Percentiles rank a stretch among this genome's conserved stretches.
These are phyloP conservation scores for Albatrellus ellisii DNA, from an alignment of 768 basidiomycete genomes.

Conservation along the genomic window DNA sequence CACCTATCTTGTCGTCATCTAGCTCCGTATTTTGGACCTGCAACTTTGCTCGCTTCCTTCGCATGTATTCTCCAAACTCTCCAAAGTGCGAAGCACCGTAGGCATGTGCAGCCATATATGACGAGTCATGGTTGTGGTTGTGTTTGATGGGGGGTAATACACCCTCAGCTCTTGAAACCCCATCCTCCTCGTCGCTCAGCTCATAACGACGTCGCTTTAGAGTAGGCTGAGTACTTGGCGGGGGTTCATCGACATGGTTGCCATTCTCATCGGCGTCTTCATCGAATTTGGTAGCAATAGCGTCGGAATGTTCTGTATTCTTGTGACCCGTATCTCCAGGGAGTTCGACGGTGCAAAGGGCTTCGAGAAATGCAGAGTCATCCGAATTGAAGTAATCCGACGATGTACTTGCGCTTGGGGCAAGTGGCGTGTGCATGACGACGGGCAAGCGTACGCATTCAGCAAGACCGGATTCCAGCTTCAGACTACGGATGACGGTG, in stretches of 20 bases:
- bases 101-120: constrained; percentile 20
- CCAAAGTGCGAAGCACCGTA: constrained; percentile 79
- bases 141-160: not conserved
- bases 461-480: no score
- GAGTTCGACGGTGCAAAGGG: constrained; percentile 18
- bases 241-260: constrained; percentile 21
- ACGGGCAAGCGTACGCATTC: not conserved
- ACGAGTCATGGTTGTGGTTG: not conserved
- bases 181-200: constrained; percentile 23
- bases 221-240: constrained; percentile 27
- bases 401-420: constrained; percentile 20
- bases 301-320: not conserved
- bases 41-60: constrained; percentile 80
- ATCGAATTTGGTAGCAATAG: not conserved
- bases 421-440: not conserved
- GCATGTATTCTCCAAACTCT: constrained; percentile 80
- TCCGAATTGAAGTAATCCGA: constrained; percentile 45
- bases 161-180: not conserved
- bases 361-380: constrained; percentile 38
- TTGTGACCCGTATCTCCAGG: not conserved
- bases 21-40: constrained; percentile 59
- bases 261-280: not conserved
- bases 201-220: constrained; percentile 26
- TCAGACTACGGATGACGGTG: not conserved
- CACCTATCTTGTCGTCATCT: constrained; percentile 15